Percentiles rank a stretch among this genome's conserved stretches.
phyloP scores from a whole-genome alignment of 495 filamentous ascomycete genomes.

The Neurospora sublineolata region DNA sequence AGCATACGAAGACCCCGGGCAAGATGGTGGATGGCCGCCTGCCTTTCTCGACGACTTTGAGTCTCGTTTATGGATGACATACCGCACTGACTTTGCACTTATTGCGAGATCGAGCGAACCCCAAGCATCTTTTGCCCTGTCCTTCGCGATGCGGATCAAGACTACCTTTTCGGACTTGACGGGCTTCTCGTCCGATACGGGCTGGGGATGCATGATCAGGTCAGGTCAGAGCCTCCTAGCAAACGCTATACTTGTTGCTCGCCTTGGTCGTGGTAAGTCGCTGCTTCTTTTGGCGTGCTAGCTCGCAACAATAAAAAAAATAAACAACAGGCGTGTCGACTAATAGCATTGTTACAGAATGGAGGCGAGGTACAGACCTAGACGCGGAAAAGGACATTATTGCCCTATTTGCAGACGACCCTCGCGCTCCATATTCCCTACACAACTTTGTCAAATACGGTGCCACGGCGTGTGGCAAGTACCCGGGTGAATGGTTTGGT shows the following conservation, averaged over 20 bases:
- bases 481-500: slow-evolving; percentile 97
- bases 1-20: slow-evolving; percentile 34
- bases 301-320: neutral
- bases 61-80: slow-evolving; percentile 91
- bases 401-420: slow-evolving; percentile 77
- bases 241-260: slow-evolving; percentile 62
- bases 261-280: slow-evolving; percentile 68
- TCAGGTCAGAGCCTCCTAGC: slow-evolving; percentile 90
- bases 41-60: slow-evolving; percentile 88
- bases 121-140: slow-evolving; percentile 58
- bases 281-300: neutral
- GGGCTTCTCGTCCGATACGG: slow-evolving; percentile 87
- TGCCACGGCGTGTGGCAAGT: slow-evolving; percentile 78
- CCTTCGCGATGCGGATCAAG: slow-evolving; percentile 73
- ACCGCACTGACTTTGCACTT: slow-evolving; percentile 72
- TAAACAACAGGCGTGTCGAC: slow-evolving; percentile 11
- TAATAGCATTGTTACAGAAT: slow-evolving; percentile 42
- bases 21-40: slow-evolving; percentile 66
- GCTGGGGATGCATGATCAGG: slow-evolving; percentile 99
- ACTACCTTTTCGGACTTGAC: slow-evolving; percentile 66
- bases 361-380: slow-evolving; percentile 53
- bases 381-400: slow-evolving; percentile 62
- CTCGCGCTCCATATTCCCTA: slow-evolving; percentile 82
- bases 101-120: slow-evolving; percentile 73
- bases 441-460: slow-evolving; percentile 89